Evolutionary conservation across 345 rosid species (phyloP), one percentile per base, ranked within the genome.

Genomic region (Carallia pectinifolia): DNA sequence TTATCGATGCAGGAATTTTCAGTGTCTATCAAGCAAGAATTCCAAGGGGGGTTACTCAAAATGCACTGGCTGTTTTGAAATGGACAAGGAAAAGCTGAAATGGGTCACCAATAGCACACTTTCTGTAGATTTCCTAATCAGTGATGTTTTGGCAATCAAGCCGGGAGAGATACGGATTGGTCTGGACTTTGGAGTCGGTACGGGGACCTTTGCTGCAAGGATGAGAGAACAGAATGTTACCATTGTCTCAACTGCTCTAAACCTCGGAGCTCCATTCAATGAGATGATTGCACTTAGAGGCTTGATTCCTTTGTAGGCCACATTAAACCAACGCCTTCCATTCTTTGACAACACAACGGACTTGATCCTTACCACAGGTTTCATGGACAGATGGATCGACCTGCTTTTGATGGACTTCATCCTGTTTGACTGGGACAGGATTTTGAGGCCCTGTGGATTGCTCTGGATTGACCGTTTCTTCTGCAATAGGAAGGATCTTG

Each of bases 301-400:
- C 5, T 58, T 94, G 80, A 58, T 91, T 62, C 96, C 96, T 56
- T 62, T 94, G 54, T 88, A 91, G 68, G 61, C 74, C 54, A 86
- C 98, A 2, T 12, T 89, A 79, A 91, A 91, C 80, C 98, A 94
- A 73, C 84, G 95, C 69, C 89, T 94, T 19, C 95, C 95, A 4
- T 89, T 94, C 66, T 94, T 94, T 8, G 96, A 91, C 67, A 91
- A 94, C 80, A 89, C 93, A 0, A 80, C 91, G 91, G 98, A 91
- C 65, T 66, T 91, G 86, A 94, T 91, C 36, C 98, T 89, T 16
- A 86, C 95, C 0, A 37, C 76, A 0, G 97, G 91, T 37, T 78
- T 91, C 54, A 69, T 89, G 86, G 96, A 94, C 50, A 96, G 96
- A 6, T 94, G 98, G 96, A 82, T 94, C 3, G 87, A 91, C 66